Base-by-base conservation (phyloP, 2,329 filamentous ascomycete genomes). In the Clonostachys rhizophaga region DNA sequence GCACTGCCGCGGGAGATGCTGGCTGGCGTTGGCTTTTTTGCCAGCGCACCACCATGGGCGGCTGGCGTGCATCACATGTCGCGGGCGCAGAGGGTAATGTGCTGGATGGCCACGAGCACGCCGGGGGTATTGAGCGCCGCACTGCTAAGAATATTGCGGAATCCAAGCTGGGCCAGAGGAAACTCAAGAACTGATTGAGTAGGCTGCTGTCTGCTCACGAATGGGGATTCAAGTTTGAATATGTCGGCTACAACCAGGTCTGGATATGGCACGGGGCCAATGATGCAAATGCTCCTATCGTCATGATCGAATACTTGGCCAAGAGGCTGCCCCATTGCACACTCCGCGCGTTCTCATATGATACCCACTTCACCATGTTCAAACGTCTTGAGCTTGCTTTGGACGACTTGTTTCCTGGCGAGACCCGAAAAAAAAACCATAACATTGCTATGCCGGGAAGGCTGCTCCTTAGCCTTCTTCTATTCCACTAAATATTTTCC, bases 1-100 rank as follows among this genome's bases (percentile, higher is more conserved):
- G 51, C 52, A 1, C 52, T 17, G 36, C 14, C 36, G 14, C 47
- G 43, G 13, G 44, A 50, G 3, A 61, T 55, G 43, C 47, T 74
- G 18, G 57, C 63, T 1, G 62, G 54, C 1, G 65, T 69, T 7
- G 66, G 66, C 2, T 52, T 73, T 12, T 54, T 72, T 40, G 65
- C 64, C 8, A 62, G 60, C 11, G 61, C 55, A 2, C 58, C 59
- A 10, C 64, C 61, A 4, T 71, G 65, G 64, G 55, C 53, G 9
- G 62, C 60, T 8, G 60, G 68, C 5, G 45, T 49, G 6, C 49
- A 60, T 5, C 46, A 63, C 40, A 60, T 70, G 45, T 57, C 62
- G 17, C 41, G 48, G 33, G 34, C 49, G 6, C 52, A 59, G 8
- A 53, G 61, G 2, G 6, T 57, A 1, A 44, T 54, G 2, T 48